phyloP scores from a whole-genome alignment of 2,329 filamentous ascomycete species.

The Penicillium frequentans region DNA sequence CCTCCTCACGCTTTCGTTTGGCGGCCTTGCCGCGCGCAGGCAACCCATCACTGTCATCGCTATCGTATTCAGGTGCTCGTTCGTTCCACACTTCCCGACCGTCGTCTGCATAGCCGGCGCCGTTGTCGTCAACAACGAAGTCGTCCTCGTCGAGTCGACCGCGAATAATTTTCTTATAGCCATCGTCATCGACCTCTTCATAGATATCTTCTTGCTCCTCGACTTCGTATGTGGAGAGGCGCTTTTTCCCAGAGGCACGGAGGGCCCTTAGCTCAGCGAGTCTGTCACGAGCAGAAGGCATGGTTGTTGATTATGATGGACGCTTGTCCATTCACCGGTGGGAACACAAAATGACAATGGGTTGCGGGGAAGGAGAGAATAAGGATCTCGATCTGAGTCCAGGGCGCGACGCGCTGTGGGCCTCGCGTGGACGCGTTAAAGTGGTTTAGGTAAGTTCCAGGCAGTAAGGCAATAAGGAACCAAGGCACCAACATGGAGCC shows the following conservation, averaged over 20 bases:
- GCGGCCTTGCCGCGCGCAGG: constrained; percentile 61
- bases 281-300: constrained; percentile 36
- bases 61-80: constrained; percentile 54
- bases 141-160: constrained; percentile 89
- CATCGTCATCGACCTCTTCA: constrained; percentile 94
- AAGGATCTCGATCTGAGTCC: background rate
- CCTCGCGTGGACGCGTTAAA: constrained; percentile 16
- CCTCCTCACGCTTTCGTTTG: constrained; percentile 85
- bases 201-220: constrained; percentile 83
- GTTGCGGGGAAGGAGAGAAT: constrained; percentile 21
- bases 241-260: constrained; percentile 86
- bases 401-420: constrained; percentile 12
- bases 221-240: constrained; percentile 81
- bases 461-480: background rate
- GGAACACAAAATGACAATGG: constrained; percentile 9
- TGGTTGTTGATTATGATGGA: constrained; percentile 18
- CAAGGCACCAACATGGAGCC: background rate
- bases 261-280: constrained; percentile 78
- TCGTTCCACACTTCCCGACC: constrained; percentile 91
- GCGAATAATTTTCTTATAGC: constrained; percentile 94
- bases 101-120: constrained; percentile 94
- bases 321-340: constrained; percentile 14
- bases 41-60: constrained; percentile 71
- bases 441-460: constrained; percentile 7
- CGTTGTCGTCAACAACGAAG: constrained; percentile 98